These are phyloP conservation scores for Talaromyces albobiverticillius DNA, from an alignment of 2,329 filamentous ascomycete genomes.

Conservation along the genomic window DNA sequence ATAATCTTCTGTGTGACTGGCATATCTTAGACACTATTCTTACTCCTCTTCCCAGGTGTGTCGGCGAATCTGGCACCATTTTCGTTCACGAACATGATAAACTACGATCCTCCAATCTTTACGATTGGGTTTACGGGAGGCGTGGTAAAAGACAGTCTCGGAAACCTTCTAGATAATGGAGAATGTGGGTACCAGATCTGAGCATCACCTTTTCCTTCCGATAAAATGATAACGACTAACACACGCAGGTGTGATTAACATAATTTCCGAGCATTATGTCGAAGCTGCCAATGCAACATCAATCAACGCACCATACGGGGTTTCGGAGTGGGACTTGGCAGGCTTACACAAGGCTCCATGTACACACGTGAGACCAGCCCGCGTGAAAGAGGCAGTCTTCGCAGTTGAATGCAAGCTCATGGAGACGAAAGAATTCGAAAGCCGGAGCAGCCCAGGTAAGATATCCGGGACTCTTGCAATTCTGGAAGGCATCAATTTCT, in stretches of 20 bases:
- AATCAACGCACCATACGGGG: constrained; percentile 70
- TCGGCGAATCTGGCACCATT: constrained; percentile 74
- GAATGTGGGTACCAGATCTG: constrained; percentile 66
- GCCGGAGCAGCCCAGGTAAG: constrained; percentile 61
- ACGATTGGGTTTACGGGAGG: constrained; percentile 51
- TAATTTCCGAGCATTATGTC: constrained; percentile 75
- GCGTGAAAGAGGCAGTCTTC: constrained; percentile 76
- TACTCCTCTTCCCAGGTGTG: too few relatives aligned
- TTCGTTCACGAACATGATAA: constrained; percentile 74
- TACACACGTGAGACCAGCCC: constrained; percentile 61
- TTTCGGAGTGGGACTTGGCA: constrained; percentile 71
- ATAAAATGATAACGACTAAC: too few relatives aligned
- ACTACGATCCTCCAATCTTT: constrained; percentile 79
- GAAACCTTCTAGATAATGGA: constrained; percentile 63
- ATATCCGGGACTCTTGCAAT: constrained; percentile 69
- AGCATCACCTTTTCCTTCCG: too few relatives aligned
- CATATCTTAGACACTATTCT: too few relatives aligned
- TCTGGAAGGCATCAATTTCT: constrained; percentile 76
- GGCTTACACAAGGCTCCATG: constrained; percentile 64
- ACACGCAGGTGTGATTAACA: constrained; percentile 62
- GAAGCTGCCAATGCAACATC: constrained; percentile 76
- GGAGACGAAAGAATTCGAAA: constrained; percentile 69
- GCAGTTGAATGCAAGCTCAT: constrained; percentile 73
- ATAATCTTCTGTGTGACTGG: constrained; percentile 27
- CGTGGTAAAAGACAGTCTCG: constrained; percentile 69